A percentile compares a stretch with the other conserved stretches of the same genome.
phyloP scores from a whole-genome alignment of 352 stramenopile species.

The Phytophthora hybrid region DNA sequence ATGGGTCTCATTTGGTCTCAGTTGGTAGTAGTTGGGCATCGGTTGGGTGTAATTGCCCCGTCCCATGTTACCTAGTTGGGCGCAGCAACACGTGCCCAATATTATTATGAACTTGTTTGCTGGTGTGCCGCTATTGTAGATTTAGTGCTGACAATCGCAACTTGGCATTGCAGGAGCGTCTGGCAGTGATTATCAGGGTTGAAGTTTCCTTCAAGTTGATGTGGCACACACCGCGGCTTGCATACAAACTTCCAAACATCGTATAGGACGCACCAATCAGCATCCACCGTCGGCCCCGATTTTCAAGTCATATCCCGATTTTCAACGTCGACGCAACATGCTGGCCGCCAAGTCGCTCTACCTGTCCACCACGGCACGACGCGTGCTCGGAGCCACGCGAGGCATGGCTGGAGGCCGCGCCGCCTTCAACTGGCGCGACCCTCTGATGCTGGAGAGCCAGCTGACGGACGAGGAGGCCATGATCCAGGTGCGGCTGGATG shows the following conservation, averaged over 20 bases:
- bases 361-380: slow-evolving; percentile 25
- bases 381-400: slow-evolving; percentile 38
- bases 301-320: slow-evolving; percentile 28
- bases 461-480: slow-evolving; percentile 93
- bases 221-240: slow-evolving; percentile 2
- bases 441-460: slow-evolving; percentile 75
- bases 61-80: too few species aligned
- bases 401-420: slow-evolving; percentile 60
- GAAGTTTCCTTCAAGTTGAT: slow-evolving; percentile 29
- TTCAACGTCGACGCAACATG: slow-evolving; percentile 39
- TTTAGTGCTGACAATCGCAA: too few species aligned
- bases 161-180: background rate
- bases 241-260: slow-evolving; percentile 41
- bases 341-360: slow-evolving; percentile 37
- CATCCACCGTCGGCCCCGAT: slow-evolving; percentile 1
- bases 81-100: too few species aligned
- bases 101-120: too few species aligned
- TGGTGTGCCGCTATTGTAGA: background rate
- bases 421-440: slow-evolving; percentile 86
- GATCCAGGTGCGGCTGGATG: slow-evolving; percentile 73
- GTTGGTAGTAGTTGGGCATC: too few species aligned
- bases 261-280: slow-evolving; percentile 49
- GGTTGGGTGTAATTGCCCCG: too few species aligned
- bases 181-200: background rate
- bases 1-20: too few species aligned